Percentiles rank a stretch among this genome's conserved stretches.
phyloP scores from a whole-genome alignment of 805 yeast genomes.

The Lachancea waltii region DNA sequence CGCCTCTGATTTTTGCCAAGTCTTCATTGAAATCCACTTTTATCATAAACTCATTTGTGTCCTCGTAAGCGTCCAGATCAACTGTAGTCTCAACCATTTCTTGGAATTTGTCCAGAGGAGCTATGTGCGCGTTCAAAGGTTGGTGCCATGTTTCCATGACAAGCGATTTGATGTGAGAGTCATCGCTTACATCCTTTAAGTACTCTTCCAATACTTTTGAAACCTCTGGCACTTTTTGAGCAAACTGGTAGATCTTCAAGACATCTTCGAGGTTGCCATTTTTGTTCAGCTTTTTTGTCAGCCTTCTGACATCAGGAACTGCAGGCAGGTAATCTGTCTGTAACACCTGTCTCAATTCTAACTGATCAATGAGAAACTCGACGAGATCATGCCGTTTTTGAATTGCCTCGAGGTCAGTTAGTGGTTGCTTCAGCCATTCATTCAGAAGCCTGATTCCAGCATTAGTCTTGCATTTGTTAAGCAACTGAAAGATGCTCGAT shows the following conservation, averaged over 20 bases:
- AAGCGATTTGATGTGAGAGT: slow-evolving; percentile 30
- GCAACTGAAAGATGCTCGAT: slow-evolving; percentile 68
- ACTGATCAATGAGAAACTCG: slow-evolving; percentile 62
- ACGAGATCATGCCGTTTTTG: slow-evolving; percentile 67
- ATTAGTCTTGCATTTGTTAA: slow-evolving; percentile 81
- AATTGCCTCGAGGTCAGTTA: slow-evolving; percentile 58
- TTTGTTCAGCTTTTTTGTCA: slow-evolving; percentile 58
- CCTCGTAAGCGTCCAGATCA: slow-evolving; percentile 74
- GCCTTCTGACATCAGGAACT: slow-evolving; percentile 77
- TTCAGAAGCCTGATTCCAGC: slow-evolving; percentile 86
- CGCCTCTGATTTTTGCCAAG: slow-evolving; percentile 50
- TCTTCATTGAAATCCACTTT: slow-evolving; percentile 86
- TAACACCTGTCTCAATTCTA: slow-evolving; percentile 56
- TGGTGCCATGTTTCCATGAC: slow-evolving; percentile 48
- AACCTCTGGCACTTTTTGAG: slow-evolving; percentile 63
- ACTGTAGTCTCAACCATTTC: slow-evolving; percentile 90
- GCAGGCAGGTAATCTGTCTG: slow-evolving; percentile 60
- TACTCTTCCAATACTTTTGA: slow-evolving; percentile 45
- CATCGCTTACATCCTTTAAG: slow-evolving; percentile 31
- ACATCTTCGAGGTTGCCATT: slow-evolving; percentile 78
- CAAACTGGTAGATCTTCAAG: slow-evolving; percentile 78
- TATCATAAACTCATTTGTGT: slow-evolving; percentile 70
- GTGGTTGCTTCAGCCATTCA: slow-evolving; percentile 95
- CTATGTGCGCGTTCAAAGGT: slow-evolving; percentile 45
- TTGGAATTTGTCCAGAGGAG: slow-evolving; percentile 58